Conservation (phyloP, 2,329 filamentous ascomycete genomes). For the Sphaerostilbella broomeana region DNA sequence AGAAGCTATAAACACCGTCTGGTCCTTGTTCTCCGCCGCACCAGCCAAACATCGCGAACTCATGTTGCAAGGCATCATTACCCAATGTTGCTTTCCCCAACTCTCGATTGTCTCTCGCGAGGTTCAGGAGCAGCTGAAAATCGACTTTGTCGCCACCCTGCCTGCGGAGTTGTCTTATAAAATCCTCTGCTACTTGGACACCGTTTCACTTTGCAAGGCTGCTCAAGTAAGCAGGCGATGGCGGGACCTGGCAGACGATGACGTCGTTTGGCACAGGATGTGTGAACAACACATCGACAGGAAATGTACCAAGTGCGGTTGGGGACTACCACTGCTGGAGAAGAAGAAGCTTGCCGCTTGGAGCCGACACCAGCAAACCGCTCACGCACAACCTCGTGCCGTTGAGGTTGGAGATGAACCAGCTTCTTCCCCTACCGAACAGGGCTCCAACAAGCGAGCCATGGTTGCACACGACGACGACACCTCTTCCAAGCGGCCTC, state of each 20-base stretch:
- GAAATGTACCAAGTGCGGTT: conserved; percentile 92
- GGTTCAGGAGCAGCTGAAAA: conserved; percentile 90
- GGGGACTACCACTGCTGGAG: conserved; percentile 86
- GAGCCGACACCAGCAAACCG: conserved; percentile 73
- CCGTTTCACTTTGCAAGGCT: conserved; percentile 88
- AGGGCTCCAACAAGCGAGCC: conserved; percentile 29
- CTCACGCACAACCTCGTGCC: conserved; percentile 28
- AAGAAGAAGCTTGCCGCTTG: conserved; percentile 80
- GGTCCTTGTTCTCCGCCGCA: conserved; percentile 94
- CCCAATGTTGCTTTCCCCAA: conserved; percentile 96
- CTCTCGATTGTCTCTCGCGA: conserved; percentile 87
- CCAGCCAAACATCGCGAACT: conserved; percentile 89
- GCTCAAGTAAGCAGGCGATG: conserved; percentile 88
- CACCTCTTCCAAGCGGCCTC: conserved; percentile 28
- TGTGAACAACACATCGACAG: conserved; percentile 94
- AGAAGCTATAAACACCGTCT: conserved; percentile 93
- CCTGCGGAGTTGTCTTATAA: conserved; percentile 89
- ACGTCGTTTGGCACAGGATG: conserved; percentile 96
- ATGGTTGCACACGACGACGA: conserved; percentile 25
- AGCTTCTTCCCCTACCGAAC: conserved; percentile 14
- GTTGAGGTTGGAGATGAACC: conserved; percentile 19
- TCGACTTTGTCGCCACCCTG: conserved; percentile 87
- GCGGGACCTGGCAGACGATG: conserved; percentile 87
- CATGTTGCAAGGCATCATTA: conserved; percentile 93
- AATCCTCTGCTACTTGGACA: conserved; percentile 88